Base-by-base conservation (phyloP, 2,329 filamentous ascomycete genomes). In the Shiraia sp. region DNA sequence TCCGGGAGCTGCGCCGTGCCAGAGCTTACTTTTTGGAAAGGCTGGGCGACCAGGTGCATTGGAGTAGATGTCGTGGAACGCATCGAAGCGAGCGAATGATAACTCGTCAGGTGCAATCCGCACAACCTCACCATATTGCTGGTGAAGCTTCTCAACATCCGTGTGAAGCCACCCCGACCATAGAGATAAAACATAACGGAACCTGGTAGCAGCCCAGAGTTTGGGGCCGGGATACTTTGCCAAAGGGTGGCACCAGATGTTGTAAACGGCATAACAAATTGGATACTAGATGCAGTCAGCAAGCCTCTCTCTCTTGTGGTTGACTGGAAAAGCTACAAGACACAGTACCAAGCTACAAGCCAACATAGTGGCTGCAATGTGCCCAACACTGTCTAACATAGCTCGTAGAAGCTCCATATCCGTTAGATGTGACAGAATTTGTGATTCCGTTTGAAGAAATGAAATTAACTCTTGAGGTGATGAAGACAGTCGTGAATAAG, bases 221-320 rank as follows among this genome's bases (percentile, higher is more conserved):
- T 48, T 62, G 3, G 72, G 71, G 5, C 71, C 72, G 8, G 71
- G 70, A 36, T 61, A 69, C 23, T 59, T 62, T 10, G 57, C 44
- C 0, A 73, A 56, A 4, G 72, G 71, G 25, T 72, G 66, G 37
- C 73, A 63, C 38, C 56, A 69, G 10, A 65, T 52, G 43, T 57
- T 59, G 48, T 70, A 66, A 10, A 51, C 16, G 15, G 46, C 42
- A 22, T 22, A 8, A 8, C 8, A 22, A 4, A 22, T 4, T 8
- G 8, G 23, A 40, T 22, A 12, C 26, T 28, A 28, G n/a, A n/a
- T n/a, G n/a, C n/a, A n/a, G n/a, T n/a, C n/a, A n/a, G n/a, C n/a
- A n/a, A n/a, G n/a, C n/a, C n/a, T n/a, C n/a, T n/a, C n/a, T n/a
- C n/a, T n/a, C n/a, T n/a, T n/a, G n/a, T n/a, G n/a, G n/a, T n/a